Conservation (phyloP, 352 stramenopile species). For the Globisporangium alternatum region DNA sequence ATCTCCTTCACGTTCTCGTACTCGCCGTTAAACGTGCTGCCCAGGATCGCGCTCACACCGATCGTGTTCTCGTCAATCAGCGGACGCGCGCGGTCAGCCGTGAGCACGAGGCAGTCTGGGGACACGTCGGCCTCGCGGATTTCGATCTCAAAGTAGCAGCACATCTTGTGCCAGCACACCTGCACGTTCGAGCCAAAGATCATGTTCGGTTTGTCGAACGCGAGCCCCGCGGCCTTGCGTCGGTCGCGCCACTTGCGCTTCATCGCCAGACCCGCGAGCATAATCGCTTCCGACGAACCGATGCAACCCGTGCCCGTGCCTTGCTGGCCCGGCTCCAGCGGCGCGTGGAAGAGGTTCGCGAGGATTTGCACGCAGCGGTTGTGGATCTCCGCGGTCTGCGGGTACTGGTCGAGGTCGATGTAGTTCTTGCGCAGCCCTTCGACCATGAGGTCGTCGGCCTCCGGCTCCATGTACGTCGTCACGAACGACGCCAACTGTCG, state of each 20-base stretch:
- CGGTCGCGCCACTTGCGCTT: conserved; percentile 91
- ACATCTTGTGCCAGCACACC: conserved; percentile 94
- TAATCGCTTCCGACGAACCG: conserved; percentile 91
- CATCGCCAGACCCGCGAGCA: conserved; percentile 88
- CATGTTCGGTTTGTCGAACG: conserved; percentile 90
- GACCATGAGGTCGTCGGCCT: conserved; percentile 89
- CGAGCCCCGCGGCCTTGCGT: conserved; percentile 67
- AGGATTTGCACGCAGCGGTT: conserved; percentile 93
- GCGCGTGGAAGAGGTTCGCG: conserved; percentile 88
- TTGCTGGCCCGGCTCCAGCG: conserved; percentile 46
- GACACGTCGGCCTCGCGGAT: conserved; percentile 87
- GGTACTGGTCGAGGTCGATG: conserved; percentile 92
- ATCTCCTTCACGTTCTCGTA: conserved; percentile 92
- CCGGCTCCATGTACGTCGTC: conserved; percentile 91
- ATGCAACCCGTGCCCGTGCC: conserved; percentile 88
- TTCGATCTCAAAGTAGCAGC: conserved; percentile 94
- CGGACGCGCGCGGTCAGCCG: conserved; percentile 63
- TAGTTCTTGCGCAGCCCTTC: conserved; percentile 90
- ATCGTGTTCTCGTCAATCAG: conserved; percentile 93
- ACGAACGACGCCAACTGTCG: conserved; percentile 84
- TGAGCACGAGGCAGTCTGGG: conserved; percentile 82
- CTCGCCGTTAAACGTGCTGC: conserved; percentile 92
- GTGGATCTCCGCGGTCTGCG: conserved; percentile 91
- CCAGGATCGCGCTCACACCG: conserved; percentile 88
- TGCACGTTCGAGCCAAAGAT: conserved; percentile 92